Percentiles rank a stretch among this genome's conserved stretches.
phyloP scores from a whole-genome alignment of 306 rosid species.

The Boehmeria nivea region DNA sequence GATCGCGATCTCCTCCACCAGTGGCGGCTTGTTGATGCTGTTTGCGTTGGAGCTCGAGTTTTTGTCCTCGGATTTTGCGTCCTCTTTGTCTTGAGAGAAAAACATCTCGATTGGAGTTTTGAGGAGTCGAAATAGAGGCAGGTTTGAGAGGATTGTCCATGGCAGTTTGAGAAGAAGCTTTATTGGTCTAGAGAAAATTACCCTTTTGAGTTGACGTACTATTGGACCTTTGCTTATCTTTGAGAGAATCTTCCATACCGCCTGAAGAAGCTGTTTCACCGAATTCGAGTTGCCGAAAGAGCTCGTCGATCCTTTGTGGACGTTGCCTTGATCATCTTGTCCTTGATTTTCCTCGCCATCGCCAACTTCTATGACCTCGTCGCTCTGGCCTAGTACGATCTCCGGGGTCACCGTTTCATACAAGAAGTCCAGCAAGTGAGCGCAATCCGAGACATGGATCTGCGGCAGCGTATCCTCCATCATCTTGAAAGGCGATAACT shows the following conservation, averaged over 20 bases:
- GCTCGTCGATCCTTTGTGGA: neutral
- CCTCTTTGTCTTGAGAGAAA: conserved; percentile 26
- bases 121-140: conserved; percentile 41
- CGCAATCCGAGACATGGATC: conserved; percentile 35
- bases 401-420: conserved; percentile 50
- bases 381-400: conserved; percentile 6
- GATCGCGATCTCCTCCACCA: conserved; percentile 61
- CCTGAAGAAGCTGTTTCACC: conserved; percentile 27
- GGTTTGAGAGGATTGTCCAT: conserved; percentile 53
- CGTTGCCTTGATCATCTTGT: conserved; percentile 6
- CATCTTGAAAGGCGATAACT: conserved; percentile 61
- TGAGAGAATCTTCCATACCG: conserved; percentile 44
- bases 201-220: conserved; percentile 32
- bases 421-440: conserved; percentile 62
- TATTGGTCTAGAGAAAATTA: conserved; percentile 41
- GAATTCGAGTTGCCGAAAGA: conserved; percentile 2
- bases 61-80: conserved; percentile 19
- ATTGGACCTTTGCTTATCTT: conserved; percentile 44
- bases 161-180: conserved; percentile 46
- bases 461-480: neutral
- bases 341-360: conserved; percentile 20
- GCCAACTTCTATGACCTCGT: conserved; percentile 20
- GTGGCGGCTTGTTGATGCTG: conserved; percentile 39
- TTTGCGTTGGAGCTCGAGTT: conserved; percentile 12
- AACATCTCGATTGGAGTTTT: conserved; percentile 32